Conservation (phyloP, 73 alveolate species). For the Halteria grandinella region DNA sequence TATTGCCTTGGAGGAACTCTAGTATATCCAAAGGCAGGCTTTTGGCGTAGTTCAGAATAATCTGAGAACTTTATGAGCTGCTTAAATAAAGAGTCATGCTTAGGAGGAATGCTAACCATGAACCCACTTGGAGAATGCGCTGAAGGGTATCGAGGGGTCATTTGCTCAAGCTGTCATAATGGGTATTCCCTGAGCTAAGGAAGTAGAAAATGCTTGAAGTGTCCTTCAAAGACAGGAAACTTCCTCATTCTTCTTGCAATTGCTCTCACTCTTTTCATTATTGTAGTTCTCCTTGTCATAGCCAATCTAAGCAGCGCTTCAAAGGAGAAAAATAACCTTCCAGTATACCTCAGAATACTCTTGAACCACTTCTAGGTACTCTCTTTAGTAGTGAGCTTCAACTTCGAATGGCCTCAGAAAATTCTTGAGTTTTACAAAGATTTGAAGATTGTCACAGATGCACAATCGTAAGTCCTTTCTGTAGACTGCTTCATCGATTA, state of each 20-base stretch:
- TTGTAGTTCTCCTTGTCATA: slow-evolving; percentile 14
- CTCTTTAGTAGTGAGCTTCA: slow-evolving; percentile 2
- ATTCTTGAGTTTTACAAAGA: background rate
- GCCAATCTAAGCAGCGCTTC: slow-evolving; percentile 49
- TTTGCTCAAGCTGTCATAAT: slow-evolving; percentile 63
- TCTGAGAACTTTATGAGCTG: background rate
- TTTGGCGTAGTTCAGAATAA: background rate
- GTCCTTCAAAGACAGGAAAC: slow-evolving; percentile 51
- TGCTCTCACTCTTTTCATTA: background rate
- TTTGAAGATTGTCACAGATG: background rate
- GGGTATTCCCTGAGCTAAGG: slow-evolving; percentile 57
- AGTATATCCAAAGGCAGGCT: slow-evolving; percentile 15
- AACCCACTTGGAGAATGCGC: slow-evolving; percentile 62
- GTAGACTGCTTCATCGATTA: background rate
- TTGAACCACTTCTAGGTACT: slow-evolving; percentile 53
- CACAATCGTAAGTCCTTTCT: background rate
- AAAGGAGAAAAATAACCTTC: slow-evolving; percentile 8
- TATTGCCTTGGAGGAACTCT: slow-evolving; percentile 13
- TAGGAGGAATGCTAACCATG: slow-evolving; percentile 28
- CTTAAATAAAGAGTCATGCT: background rate
- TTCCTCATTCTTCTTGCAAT: background rate
- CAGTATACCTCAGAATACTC: slow-evolving; percentile 54
- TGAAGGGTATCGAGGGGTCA: slow-evolving; percentile 59
- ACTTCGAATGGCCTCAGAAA: slow-evolving; percentile 9
- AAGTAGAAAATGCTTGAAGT: slow-evolving; percentile 32